Base-by-base conservation (phyloP, 2,329 filamentous ascomycete genomes). In the Trichoderma asperellum region DNA sequence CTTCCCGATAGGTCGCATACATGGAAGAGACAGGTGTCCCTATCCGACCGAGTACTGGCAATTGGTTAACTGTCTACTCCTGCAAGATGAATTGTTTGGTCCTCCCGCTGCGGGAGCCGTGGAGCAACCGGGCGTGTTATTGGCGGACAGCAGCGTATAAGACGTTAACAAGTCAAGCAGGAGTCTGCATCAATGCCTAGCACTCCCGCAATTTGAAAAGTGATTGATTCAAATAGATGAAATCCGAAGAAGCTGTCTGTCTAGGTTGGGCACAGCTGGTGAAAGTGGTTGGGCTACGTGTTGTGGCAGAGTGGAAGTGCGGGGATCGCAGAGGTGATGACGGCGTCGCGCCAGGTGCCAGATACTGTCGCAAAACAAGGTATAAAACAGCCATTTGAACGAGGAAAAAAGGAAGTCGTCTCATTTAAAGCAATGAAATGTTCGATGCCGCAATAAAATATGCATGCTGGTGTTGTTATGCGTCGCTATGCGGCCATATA, bases 111-210 rank as follows among this genome's bases (percentile, higher is more conserved):
- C 32, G 55, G 29, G 35, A 34, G 55, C 29, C 29, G 55, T 29
- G 57, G 53, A 49, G 29, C 32, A 64, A 21, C 55, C 53, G 61
- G 61, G 47, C 14, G 35, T 64, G 21, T 67, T 8, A 58, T 52
- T 67, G 55, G 55, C 43, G 63, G 35, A 34, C 47, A 12, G 32
- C 40, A 37, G 40, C n/a, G 63, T 59, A 55, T 62, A 60, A 62
- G 37, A 62, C 49, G 61, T 24, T 35, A n/a, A 24, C 16, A 37
- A 56, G 18, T 11, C 2, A 29, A 69, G 55, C 60, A 60, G 43
- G 21, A 53, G 12, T n/a, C 43, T 69, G 61, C 61, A 61, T 66
- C 55, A 37, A 29, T 66, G 55, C 61, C 68, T 69, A 34, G 40
- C 5, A 43, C 32, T 43, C 24, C 18, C n/a, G 16, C 32, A n/a